Conservation (phyloP, 2,329 filamentous ascomycete species). For the Rhytidhysteron rufulum region DNA sequence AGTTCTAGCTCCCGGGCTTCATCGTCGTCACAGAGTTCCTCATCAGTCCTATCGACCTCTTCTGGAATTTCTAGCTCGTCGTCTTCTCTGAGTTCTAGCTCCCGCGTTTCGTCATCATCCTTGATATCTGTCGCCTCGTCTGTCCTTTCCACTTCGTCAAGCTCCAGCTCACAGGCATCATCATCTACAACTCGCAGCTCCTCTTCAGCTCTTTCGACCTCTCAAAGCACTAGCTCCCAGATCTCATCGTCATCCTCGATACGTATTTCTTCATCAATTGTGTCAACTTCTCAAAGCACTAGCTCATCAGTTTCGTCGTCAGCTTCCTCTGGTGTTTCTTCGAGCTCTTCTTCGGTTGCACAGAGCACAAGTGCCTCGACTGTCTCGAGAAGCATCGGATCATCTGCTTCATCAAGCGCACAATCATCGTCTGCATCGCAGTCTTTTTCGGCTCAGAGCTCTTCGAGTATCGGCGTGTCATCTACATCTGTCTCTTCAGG, state of each 20-base stretch:
- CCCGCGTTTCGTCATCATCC: background rate
- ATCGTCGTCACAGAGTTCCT: background rate
- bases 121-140: background rate
- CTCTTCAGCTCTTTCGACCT: background rate
- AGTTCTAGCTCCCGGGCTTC: background rate
- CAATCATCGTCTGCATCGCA: background rate
- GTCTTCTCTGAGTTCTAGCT: background rate
- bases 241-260: background rate
- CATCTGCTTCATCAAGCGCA: background rate
- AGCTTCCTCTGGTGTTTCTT: background rate
- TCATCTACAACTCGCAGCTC: background rate
- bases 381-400: background rate
- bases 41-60: background rate
- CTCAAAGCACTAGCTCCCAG: background rate
- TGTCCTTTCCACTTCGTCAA: background rate
- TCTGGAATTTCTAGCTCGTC: background rate
- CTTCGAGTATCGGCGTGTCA: too few species aligned
- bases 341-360: background rate
- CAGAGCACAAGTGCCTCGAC: background rate
- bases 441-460: background rate
- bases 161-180: background rate
- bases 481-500: too few species aligned
- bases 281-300: background rate
- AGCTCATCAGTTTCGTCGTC: background rate
- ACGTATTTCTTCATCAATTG: background rate